phyloP scores from a whole-genome alignment of 2,329 filamentous ascomycete species.

The Cryphonectria radicalis region DNA sequence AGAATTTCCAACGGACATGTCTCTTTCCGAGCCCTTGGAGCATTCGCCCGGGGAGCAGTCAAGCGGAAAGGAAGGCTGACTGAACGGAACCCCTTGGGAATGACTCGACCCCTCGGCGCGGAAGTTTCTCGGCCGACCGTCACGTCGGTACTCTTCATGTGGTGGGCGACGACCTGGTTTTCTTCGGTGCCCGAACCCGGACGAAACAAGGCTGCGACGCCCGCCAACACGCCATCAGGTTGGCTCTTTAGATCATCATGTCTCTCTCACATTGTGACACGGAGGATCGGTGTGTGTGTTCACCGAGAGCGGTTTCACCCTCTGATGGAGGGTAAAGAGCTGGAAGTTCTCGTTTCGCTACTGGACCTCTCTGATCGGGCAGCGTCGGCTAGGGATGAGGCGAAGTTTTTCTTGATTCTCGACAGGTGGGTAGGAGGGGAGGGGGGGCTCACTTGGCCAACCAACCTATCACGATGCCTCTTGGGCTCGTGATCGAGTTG shows the following conservation, averaged over 20 bases:
- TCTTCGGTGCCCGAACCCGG: slow-evolving; percentile 10
- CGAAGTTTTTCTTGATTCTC: not conserved
- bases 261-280: not conserved
- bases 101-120: not conserved
- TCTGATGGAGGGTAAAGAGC: not conserved
- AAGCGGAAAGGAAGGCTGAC: not conserved
- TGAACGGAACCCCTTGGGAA: not conserved
- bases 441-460: not conserved
- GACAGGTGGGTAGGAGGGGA: not conserved
- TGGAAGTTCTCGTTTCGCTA: not conserved
- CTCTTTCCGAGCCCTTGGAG: not conserved
- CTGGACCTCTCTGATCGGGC: not conserved
- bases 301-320: not conserved
- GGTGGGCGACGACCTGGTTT: not conserved
- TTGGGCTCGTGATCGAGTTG: not conserved
- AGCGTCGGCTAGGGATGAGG: not conserved
- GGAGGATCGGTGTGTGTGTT: not conserved
- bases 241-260: not conserved
- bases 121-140: not conserved
- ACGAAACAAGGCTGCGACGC: not conserved
- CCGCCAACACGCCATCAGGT: not conserved
- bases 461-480: not conserved
- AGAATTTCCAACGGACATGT: not conserved
- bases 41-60: not conserved
- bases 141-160: not conserved